A percentile compares a stretch with the other conserved stretches of the same genome.
Evolutionary conservation across 2,329 filamentous ascomycete genomes (phyloP).

Genomic region (Nemania sp.): DNA sequence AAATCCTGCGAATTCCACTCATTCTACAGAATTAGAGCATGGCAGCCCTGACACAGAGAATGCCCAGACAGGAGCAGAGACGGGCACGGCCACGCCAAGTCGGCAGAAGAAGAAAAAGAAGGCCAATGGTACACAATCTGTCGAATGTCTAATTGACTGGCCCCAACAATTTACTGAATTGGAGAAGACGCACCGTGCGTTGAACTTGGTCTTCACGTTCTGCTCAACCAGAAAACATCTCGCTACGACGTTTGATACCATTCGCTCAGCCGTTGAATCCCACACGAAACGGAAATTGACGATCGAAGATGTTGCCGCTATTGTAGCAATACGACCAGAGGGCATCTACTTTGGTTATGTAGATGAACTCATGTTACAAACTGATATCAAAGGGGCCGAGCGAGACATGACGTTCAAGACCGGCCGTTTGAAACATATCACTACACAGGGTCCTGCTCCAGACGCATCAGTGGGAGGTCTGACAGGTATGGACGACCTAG

Average conservation of each 20-base stretch:
- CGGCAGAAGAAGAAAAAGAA: slow-evolving; percentile 30
- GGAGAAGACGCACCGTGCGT: slow-evolving; percentile 75
- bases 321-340: slow-evolving; percentile 76
- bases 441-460: slow-evolving; percentile 52
- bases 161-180: slow-evolving; percentile 73
- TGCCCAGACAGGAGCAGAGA: not conserved
- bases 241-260: slow-evolving; percentile 86
- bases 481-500: slow-evolving; percentile 52
- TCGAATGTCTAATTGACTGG: slow-evolving; percentile 60
- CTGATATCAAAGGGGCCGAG: slow-evolving; percentile 72
- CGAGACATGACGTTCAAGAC: slow-evolving; percentile 67
- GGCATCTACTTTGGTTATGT: slow-evolving; percentile 85
- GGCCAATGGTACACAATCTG: slow-evolving; percentile 17
- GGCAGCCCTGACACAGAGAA: not conserved
- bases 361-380: slow-evolving; percentile 79
- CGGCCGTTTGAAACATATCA: slow-evolving; percentile 54
- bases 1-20: not conserved
- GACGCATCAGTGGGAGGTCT: slow-evolving; percentile 61
- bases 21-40: slow-evolving; percentile 8
- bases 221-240: slow-evolving; percentile 91
- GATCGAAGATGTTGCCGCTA: slow-evolving; percentile 79
- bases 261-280: slow-evolving; percentile 80
- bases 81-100: slow-evolving; percentile 9
- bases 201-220: slow-evolving; percentile 94
- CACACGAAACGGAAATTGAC: slow-evolving; percentile 73